Evolutionary conservation across 2,329 filamentous ascomycete genomes (phyloP).

Genomic region (Leptosphaerulina australis): DNA sequence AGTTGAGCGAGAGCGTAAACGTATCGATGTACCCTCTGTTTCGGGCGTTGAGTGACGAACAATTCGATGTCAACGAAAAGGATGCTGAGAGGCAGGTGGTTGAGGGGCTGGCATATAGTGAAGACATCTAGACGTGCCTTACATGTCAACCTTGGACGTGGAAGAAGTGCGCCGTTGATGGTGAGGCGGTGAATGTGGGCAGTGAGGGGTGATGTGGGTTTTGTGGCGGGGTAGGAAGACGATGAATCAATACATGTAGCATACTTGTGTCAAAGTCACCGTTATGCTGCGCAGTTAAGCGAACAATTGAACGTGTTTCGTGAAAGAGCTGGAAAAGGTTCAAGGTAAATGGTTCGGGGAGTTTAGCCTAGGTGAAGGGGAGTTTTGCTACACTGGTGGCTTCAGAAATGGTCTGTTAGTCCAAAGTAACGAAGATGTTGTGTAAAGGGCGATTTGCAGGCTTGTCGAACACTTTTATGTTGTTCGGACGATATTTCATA

Average conservation of each 20-base stretch:
- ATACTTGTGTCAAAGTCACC: neutral
- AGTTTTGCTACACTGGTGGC: too few species aligned
- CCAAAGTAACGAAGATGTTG: too few species aligned
- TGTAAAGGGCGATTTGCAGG: too few species aligned
- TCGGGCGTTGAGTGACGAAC: neutral
- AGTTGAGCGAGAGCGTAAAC: too few species aligned
- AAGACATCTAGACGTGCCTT: neutral
- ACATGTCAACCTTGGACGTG: constrained; percentile 1
- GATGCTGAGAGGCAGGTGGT: neutral
- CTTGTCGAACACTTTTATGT: too few species aligned
- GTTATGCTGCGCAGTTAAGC: neutral
- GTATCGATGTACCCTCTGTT: too few species aligned
- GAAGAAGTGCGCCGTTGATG: constrained; percentile 5
- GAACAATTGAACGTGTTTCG: too few species aligned
- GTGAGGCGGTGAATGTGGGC: constrained; percentile 2
- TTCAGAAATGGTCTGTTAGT: too few species aligned
- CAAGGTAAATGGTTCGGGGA: too few species aligned
- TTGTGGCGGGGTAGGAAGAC: neutral
- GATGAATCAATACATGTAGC: constrained; percentile 2
- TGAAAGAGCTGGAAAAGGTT: neutral
- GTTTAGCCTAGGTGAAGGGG: too few species aligned
- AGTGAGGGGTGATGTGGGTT: neutral
- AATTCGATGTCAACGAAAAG: neutral
- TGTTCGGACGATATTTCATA: too few species aligned
- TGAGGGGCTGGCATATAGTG: neutral